Evolutionary conservation across 139 green algal species (phyloP), one percentile per base, ranked within the genome.

Genomic region (Tetraselmis chui): DNA sequence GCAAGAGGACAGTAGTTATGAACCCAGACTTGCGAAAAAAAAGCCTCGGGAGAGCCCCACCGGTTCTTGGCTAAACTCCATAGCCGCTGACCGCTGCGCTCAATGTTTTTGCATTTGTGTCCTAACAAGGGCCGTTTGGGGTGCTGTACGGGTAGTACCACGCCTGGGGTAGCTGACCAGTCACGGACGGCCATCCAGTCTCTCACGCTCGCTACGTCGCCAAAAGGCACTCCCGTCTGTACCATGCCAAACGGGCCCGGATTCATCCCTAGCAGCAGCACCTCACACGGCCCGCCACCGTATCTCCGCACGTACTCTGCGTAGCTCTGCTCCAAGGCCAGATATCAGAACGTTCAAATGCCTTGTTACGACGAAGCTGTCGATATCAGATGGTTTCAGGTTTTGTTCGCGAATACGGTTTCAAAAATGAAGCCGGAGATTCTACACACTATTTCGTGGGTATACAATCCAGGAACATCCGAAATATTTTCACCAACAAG

Each of bases 151-250:
- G 45, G 45, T 18, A 67, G 45, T 5, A 18, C 11, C 18, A 18
- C 11, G 2, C 74, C 74, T 77, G 25, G 74, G 74, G 2, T 25
- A 25, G 74, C 74, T 77, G 74, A 22, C 74, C n/a, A 28, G 26
- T 29, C 74, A 22, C 2, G 74, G 23, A 77, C 26, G 74, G 2
- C 74, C 74, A 77, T 77, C 74, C 74, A 77, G 5, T 77, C 5
- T 2, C 74, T 77, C 5, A 11, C 2, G n/a, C 25, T 31, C 74
- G 18, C 25, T 25, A 77, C 74, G 26, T 77, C 74, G 23, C 74
- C 74, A 29, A 77, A 77, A 2, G 74, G 74, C 74, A 77, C 74
- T 25, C 74, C 74, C n/a, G 74, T 77, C 74, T 77, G 74, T 23
- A 29, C 74, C 74, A 77, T 77, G 23, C 74, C 74, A 29, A 77